These are phyloP conservation scores for Entophlyctis luteolus DNA, from an alignment of 192 early-diverging fungal species.

Conservation along the genomic window DNA sequence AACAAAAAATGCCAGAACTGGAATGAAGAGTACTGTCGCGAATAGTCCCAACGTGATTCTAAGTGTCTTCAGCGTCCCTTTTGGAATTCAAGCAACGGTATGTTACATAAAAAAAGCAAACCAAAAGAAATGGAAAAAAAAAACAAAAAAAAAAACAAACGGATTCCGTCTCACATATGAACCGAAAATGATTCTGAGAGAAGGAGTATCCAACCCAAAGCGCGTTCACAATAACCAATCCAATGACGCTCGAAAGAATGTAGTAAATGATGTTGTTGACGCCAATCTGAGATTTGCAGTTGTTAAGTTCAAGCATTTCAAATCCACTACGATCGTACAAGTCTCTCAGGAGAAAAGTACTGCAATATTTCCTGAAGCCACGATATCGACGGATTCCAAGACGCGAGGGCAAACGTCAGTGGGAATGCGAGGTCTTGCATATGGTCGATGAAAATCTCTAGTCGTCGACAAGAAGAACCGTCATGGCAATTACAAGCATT, in stretches of 20 bases:
- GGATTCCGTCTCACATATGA: conserved; percentile 34
- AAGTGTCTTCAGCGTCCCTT: conserved; percentile 40
- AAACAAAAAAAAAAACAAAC: neutral
- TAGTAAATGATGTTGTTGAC: conserved; percentile 12
- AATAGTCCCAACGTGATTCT: conserved; percentile 37
- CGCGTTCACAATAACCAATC: conserved; percentile 31
- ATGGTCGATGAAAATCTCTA: conserved; percentile 41
- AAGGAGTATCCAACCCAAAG: conserved; percentile 45
- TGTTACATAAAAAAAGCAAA: neutral
- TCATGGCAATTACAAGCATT: neutral
- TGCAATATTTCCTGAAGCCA: conserved; percentile 33
- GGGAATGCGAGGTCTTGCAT: conserved; percentile 44
- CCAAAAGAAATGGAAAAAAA: neutral
- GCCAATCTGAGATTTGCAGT: conserved; percentile 1
- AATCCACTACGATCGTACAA: conserved; percentile 14
- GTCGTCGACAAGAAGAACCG: neutral
- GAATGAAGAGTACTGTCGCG: conserved; percentile 40
- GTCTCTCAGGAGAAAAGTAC: conserved; percentile 37
- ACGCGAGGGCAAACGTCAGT: conserved; percentile 23
- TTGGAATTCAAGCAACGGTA: neutral
- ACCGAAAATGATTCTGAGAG: conserved; percentile 39
- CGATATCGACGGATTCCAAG: conserved; percentile 35
- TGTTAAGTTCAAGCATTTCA: neutral
- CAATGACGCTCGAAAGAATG: conserved; percentile 23
- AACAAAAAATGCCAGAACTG: conserved; percentile 30